Conservation (phyloP, 202 grass and related monocot genomes). For the Schoenoplectus triqueter region DNA sequence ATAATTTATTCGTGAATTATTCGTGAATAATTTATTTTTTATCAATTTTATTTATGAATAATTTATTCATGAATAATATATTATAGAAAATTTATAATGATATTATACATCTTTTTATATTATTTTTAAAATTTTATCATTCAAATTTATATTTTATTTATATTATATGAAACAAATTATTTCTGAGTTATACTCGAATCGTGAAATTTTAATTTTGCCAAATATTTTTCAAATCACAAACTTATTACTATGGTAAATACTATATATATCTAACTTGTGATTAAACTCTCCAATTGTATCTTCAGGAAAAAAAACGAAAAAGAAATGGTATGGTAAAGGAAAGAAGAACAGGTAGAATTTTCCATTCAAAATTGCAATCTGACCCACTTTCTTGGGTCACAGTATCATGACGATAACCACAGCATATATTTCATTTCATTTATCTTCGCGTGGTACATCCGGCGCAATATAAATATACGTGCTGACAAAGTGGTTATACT, state of each 20-base stretch:
- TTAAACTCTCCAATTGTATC: background rate
- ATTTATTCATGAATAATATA: too few species aligned
- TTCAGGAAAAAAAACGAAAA: background rate
- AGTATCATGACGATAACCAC: background rate
- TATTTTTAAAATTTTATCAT: too few species aligned
- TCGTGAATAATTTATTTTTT: too few species aligned
- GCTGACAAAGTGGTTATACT: conserved; percentile 32
- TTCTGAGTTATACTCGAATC: too few species aligned
- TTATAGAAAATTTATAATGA: too few species aligned
- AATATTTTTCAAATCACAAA: too few species aligned
- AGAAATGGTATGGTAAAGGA: background rate
- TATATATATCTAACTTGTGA: too few species aligned
- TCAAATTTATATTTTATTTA: too few species aligned
- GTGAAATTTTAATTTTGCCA: background rate
- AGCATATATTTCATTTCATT: conserved; percentile 30
- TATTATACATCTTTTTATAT: too few species aligned
- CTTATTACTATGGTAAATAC: too few species aligned
- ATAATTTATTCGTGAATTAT: background rate
- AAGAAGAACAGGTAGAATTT: background rate
- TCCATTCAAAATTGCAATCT: background rate
- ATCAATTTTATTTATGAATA: too few species aligned
- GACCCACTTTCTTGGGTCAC: background rate
- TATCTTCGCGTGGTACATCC: background rate
- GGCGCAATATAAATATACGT: conserved; percentile 6
- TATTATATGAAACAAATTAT: too few species aligned